phyloP scores from a whole-genome alignment of 495 filamentous ascomycete genomes.

The Xylaria longipes region DNA sequence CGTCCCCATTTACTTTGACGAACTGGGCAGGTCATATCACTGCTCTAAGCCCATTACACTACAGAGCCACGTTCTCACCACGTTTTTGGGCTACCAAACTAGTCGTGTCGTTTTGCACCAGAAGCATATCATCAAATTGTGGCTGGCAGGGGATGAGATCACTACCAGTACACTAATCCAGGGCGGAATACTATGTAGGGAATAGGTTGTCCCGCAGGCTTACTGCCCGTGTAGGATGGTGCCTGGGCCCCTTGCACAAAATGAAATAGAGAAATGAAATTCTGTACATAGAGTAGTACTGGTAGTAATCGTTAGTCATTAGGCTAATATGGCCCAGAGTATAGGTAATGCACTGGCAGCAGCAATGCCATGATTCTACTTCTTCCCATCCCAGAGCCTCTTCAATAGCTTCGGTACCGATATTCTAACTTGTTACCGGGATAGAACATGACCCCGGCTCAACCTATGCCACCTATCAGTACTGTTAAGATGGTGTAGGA shows the following conservation, averaged over 20 bases:
- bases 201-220: not conserved
- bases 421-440: not conserved
- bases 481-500: not conserved
- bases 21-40: slow-evolving; percentile 10
- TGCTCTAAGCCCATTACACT: not conserved
- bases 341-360: not conserved
- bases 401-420: not conserved
- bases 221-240: not conserved
- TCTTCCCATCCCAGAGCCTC: not conserved
- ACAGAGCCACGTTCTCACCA: slow-evolving; percentile 21
- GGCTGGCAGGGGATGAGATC: not conserved
- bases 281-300: not conserved
- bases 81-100: slow-evolving; percentile 5
- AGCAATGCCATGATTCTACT: not conserved
- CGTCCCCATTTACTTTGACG: not conserved
- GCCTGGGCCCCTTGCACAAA: not conserved
- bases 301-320: slow-evolving; percentile 13
- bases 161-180: not conserved
- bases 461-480: not conserved
- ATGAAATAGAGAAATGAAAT: slow-evolving; percentile 7
- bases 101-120: not conserved
- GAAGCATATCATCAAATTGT: not conserved
- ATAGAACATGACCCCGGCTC: not conserved
- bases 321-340: slow-evolving; percentile 8
- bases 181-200: not conserved